A percentile compares a stretch with the other conserved stretches of the same genome.
phyloP scores from a whole-genome alignment of 805 yeast genomes.

The Candida ipomoeae region DNA sequence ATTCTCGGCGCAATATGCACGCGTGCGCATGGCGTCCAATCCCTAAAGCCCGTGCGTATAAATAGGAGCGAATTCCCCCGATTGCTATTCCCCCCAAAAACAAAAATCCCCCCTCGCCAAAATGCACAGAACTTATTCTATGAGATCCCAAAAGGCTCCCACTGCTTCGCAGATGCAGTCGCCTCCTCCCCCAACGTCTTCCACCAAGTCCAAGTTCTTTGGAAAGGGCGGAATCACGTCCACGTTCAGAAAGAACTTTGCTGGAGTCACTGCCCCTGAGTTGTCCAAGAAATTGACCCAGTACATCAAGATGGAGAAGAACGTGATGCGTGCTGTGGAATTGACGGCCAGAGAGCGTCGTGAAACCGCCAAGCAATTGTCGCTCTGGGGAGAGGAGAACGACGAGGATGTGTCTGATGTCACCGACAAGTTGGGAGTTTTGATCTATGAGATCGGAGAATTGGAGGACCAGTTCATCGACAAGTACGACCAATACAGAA shows the following conservation, averaged over 20 bases:
- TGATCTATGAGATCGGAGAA: constrained; percentile 94
- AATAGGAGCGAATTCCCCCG: constrained; percentile 5
- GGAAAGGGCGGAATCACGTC: constrained; percentile 70
- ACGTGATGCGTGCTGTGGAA: constrained; percentile 90
- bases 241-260: constrained; percentile 73
- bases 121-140: constrained; percentile 84
- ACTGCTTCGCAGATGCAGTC: constrained; percentile 76
- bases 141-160: constrained; percentile 75
- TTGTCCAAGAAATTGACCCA: constrained; percentile 87
- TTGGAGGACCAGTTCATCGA: constrained; percentile 97
- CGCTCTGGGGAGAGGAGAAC: constrained; percentile 96
- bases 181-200: constrained; percentile 78
- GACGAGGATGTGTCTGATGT: constrained; percentile 97
- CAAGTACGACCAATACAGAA: constrained; percentile 96
- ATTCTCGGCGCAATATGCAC: background rate
- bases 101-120: constrained; percentile 7
- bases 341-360: constrained; percentile 90
- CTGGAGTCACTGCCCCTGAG: constrained; percentile 94
- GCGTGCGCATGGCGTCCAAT: background rate
- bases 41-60: constrained; percentile 4
- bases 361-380: constrained; percentile 94
- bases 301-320: constrained; percentile 93
- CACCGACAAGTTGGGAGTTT: constrained; percentile 94
- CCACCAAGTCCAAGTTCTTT: constrained; percentile 69
- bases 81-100: background rate